Base-by-base conservation (phyloP, 495 filamentous ascomycete species). In the Schizothecium vesticola region DNA sequence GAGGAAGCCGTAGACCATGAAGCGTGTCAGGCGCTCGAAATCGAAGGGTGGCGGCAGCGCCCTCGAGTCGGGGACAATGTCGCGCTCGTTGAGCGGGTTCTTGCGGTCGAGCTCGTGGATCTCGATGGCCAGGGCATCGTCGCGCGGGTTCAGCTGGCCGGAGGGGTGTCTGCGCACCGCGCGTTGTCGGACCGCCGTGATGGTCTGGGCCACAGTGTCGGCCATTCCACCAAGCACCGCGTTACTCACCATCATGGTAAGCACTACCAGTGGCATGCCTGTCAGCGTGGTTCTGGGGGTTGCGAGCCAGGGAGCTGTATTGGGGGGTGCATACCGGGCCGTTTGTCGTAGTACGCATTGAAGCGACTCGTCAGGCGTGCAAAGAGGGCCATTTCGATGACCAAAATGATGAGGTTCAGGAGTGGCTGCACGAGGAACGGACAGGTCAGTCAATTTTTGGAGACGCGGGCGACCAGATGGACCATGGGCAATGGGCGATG, bases 161-260 rank as follows among this genome's bases (percentile, higher is more conserved):
- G 63, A 56, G 8, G 74, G 74, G 58, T 83, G 83, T 71, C 88
- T 90, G 67, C 90, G 85, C 25, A 87, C 72, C 12, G 88, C 85
- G 60, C 89, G 87, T 73, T 89, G 77, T 59, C 88, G 88, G 74
- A 97, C 87, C 51, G 92, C 86, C 25, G 95, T 97, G 72, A 99
- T 90, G 64, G 91, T 87, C 76, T 99, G 95, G 64, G 95, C 95
- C 67, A 96, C 91, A 19, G 94, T 98, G 81, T 99, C 95, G 76
- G 95, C 77, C 60, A 79, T 64, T 69, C 93, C 94, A 79, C 91
- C 92, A 26, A 99, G 87, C 33, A 99, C 90, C 66, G 95, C 90
- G 80, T 99, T 99, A 72, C 92, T 94, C 69, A 97, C 91, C 95
- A 98, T 99, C 78, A 94, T 99, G 56, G 95, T 99, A 69, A 99